phyloP scores from a whole-genome alignment of 495 filamentous ascomycete species.

The Penicillium salamii region DNA sequence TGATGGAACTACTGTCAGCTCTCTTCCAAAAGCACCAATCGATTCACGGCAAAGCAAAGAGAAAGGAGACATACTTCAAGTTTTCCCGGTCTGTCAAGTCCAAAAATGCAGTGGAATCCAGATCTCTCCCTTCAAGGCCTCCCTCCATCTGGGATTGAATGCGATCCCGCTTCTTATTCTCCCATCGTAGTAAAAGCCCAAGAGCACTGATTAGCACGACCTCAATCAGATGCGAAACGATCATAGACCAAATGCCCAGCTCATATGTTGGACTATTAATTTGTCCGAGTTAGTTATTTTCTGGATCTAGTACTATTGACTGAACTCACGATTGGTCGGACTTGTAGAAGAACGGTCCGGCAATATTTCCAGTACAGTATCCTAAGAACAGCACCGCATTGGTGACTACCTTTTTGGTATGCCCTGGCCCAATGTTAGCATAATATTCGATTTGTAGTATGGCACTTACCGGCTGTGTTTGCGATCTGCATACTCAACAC shows the following conservation, averaged over 20 bases:
- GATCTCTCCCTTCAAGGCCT: slow-evolving; percentile 47
- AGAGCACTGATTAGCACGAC: slow-evolving; percentile 45
- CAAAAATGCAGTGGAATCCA: slow-evolving; percentile 55
- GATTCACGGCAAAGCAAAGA: too few relatives aligned
- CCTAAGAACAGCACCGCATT: slow-evolving; percentile 57
- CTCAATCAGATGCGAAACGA: slow-evolving; percentile 57
- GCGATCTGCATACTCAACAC: slow-evolving; percentile 56
- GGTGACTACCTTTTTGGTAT: slow-evolving; percentile 62
- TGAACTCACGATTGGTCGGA: slow-evolving; percentile 42
- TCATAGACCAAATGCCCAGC: slow-evolving; percentile 62
- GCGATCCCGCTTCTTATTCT: slow-evolving; percentile 55
- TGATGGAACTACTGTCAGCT: too few relatives aligned
- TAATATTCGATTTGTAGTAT: too few relatives aligned
- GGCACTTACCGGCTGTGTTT: slow-evolving; percentile 45
- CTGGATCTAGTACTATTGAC: background rate
- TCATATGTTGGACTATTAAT: slow-evolving; percentile 45
- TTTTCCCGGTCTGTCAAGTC: slow-evolving; percentile 63
- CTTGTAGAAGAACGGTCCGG: slow-evolving; percentile 63
- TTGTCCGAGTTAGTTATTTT: background rate
- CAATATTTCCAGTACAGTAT: slow-evolving; percentile 52
- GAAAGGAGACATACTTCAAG: slow-evolving; percentile 38
- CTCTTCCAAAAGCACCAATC: too few relatives aligned
- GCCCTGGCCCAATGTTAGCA: slow-evolving; percentile 26
- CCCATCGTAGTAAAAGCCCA: slow-evolving; percentile 48
- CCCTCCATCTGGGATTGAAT: slow-evolving; percentile 47